Evolutionary conservation across 2,329 filamentous ascomycete species (phyloP).

Genomic region (Purpureocillium takamizusanense): DNA sequence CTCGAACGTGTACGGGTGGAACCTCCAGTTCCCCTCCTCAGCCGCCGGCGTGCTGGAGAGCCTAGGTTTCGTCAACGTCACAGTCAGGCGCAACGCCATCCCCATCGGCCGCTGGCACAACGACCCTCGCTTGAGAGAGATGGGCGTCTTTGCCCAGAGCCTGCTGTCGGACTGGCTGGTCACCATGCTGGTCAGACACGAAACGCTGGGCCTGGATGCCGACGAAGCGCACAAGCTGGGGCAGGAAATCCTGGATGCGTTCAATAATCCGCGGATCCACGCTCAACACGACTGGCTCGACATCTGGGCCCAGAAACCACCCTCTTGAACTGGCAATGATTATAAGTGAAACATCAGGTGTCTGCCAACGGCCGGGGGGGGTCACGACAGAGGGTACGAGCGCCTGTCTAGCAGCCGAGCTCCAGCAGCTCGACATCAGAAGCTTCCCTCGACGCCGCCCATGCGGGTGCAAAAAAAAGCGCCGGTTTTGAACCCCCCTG

Average conservation of each 20-base stretch:
- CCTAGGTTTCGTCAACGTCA: conserved; percentile 24
- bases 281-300: conserved; percentile 25
- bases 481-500: too few species aligned
- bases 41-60: conserved; percentile 19
- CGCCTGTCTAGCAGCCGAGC: too few species aligned
- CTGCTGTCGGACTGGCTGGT: conserved; percentile 24
- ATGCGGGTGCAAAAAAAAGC: too few species aligned
- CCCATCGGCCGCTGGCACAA: conserved; percentile 29
- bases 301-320: conserved; percentile 29
- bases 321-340: too few species aligned
- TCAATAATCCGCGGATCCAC: conserved; percentile 23
- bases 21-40: conserved; percentile 17
- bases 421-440: too few species aligned
- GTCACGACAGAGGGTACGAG: too few species aligned
- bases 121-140: conserved; percentile 23
- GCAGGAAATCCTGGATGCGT: conserved; percentile 19
- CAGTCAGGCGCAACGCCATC: conserved; percentile 17
- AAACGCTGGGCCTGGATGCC: conserved; percentile 20
- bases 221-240: conserved; percentile 23
- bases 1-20: conserved; percentile 23
- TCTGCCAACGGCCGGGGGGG: too few species aligned
- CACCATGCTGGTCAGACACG: conserved; percentile 23
- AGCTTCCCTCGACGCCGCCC: too few species aligned
- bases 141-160: conserved; percentile 27
- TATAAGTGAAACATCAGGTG: conserved; percentile 1